Percentiles rank a stretch among this genome's conserved stretches.
phyloP scores from a whole-genome alignment of 1,284 basidiomycete genomes.

The Trichosporon ovoides region DNA sequence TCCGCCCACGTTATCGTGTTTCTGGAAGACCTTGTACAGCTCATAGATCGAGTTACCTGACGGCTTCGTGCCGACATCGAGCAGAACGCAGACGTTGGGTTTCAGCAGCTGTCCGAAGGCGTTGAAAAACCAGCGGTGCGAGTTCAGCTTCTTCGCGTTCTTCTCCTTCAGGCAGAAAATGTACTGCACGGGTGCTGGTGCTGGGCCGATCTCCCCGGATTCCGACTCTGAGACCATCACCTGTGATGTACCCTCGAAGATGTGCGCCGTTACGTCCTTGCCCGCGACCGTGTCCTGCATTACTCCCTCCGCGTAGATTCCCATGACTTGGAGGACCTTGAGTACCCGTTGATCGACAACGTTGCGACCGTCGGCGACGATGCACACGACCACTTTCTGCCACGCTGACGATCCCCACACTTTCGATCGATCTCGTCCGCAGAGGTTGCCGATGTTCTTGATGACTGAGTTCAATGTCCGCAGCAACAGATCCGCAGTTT shows the following conservation, averaged over 20 bases:
- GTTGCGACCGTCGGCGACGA: slow-evolving; percentile 84
- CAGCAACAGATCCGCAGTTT: slow-evolving; percentile 78
- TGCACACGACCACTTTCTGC: slow-evolving; percentile 89
- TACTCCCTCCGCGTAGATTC: slow-evolving; percentile 91
- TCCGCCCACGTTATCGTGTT: slow-evolving; percentile 79
- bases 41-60: slow-evolving; percentile 91
- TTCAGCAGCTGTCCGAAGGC: slow-evolving; percentile 52
- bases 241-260: slow-evolving; percentile 83
- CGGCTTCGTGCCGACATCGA: slow-evolving; percentile 92
- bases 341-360: slow-evolving; percentile 71
- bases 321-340: slow-evolving; percentile 62
- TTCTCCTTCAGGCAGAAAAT: slow-evolving; percentile 87
- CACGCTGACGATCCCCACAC: slow-evolving; percentile 90
- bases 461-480: slow-evolving; percentile 89
- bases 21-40: slow-evolving; percentile 67
- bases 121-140: slow-evolving; percentile 96
- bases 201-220: slow-evolving; percentile 76
- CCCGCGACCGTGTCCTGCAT: slow-evolving; percentile 87
- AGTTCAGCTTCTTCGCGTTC: slow-evolving; percentile 92
- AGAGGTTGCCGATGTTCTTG: slow-evolving; percentile 83
- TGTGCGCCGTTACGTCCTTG: slow-evolving; percentile 88
- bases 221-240: slow-evolving; percentile 64
- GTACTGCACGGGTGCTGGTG: slow-evolving; percentile 81
- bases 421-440: slow-evolving; percentile 70
- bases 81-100: slow-evolving; percentile 65